phyloP scores from a whole-genome alignment of 352 stramenopile species.

The Pythium aquatile region DNA sequence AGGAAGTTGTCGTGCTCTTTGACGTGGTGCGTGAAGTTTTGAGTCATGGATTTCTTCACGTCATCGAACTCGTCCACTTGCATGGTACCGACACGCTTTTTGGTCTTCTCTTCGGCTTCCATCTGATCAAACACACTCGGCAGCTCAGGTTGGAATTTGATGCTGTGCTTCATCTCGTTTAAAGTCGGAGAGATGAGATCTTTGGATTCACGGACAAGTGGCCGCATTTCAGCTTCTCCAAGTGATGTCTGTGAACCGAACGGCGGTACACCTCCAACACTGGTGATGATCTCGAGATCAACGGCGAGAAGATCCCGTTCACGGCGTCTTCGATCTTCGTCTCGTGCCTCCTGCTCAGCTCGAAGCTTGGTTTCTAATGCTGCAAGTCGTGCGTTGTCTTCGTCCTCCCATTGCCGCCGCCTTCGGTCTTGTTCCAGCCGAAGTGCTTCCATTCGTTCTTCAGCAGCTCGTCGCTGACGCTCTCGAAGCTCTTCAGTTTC shows the following conservation, averaged over 20 bases:
- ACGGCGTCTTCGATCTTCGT: conserved; percentile 30
- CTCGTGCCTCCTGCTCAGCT: conserved; percentile 38
- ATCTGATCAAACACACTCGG: conserved; percentile 79
- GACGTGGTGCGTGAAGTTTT: conserved; percentile 43
- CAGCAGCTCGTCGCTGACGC: conserved; percentile 46
- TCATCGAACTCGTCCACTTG: conserved; percentile 45
- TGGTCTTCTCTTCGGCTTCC: conserved; percentile 60
- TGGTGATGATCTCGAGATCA: conserved; percentile 6
- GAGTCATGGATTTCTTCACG: conserved; percentile 45
- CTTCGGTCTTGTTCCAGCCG: conserved; percentile 64
- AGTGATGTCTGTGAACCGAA: not conserved
- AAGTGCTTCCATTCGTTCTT: conserved; percentile 55
- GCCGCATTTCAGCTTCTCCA: not conserved
- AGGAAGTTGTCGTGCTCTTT: conserved; percentile 54
- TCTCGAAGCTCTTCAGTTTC: conserved; percentile 45
- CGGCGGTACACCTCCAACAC: not conserved
- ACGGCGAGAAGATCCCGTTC: conserved; percentile 33
- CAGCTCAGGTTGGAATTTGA: conserved; percentile 44
- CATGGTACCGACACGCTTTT: conserved; percentile 40
- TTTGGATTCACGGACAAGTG: not conserved
- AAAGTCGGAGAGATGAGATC: conserved; percentile 26
- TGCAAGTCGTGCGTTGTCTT: conserved; percentile 48
- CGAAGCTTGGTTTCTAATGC: conserved; percentile 48
- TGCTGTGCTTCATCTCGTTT: conserved; percentile 33
- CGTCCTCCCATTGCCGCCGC: conserved; percentile 64